These are phyloP conservation scores for Alternaria novae-zelandiae DNA, from an alignment of 2,329 filamentous ascomycete genomes.

Conservation along the genomic window DNA sequence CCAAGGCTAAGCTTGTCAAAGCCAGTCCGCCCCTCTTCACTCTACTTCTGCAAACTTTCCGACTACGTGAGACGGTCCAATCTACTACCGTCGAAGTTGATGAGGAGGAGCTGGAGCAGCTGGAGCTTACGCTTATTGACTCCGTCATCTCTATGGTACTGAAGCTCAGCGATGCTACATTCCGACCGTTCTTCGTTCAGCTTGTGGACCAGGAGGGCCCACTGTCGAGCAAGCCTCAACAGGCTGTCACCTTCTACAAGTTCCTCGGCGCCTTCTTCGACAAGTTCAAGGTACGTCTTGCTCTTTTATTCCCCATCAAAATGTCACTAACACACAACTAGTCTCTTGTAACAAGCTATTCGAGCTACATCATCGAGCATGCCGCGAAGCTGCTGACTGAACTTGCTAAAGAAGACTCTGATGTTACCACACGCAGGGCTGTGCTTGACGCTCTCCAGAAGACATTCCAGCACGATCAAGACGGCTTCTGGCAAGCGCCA, in stretches of 20 bases:
- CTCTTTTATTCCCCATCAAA: slow-evolving; percentile 3
- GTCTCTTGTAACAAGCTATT: slow-evolving; percentile 93
- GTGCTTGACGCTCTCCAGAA: slow-evolving; percentile 75
- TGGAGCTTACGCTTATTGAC: slow-evolving; percentile 72
- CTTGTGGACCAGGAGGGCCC: slow-evolving; percentile 76
- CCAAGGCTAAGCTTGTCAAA: slow-evolving; percentile 80
- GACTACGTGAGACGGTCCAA: slow-evolving; percentile 62
- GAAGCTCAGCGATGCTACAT: slow-evolving; percentile 93
- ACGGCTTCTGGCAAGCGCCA: slow-evolving; percentile 94
- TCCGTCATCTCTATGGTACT: slow-evolving; percentile 88
- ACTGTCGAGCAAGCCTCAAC: slow-evolving; percentile 34
- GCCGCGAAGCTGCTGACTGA: slow-evolving; percentile 67
- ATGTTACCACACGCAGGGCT: slow-evolving; percentile 69
- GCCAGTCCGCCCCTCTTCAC: slow-evolving; percentile 73
- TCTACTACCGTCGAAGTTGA: slow-evolving; percentile 54
- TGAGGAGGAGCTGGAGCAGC: slow-evolving; percentile 59
- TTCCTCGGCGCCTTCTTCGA: slow-evolving; percentile 83
- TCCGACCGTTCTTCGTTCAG: slow-evolving; percentile 87
- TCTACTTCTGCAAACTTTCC: slow-evolving; percentile 63
- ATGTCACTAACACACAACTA: slow-evolving; percentile 33
- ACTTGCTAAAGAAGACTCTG: slow-evolving; percentile 48
- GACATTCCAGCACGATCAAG: slow-evolving; percentile 87
- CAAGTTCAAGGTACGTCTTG: slow-evolving; percentile 68
- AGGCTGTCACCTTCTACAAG: slow-evolving; percentile 78
- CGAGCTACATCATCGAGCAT: slow-evolving; percentile 81